Percentiles rank a stretch among this genome's conserved stretches.
Conservation (phyloP, 192 early-diverging fungal genomes). For the Entomortierella beljakovae region DNA sequence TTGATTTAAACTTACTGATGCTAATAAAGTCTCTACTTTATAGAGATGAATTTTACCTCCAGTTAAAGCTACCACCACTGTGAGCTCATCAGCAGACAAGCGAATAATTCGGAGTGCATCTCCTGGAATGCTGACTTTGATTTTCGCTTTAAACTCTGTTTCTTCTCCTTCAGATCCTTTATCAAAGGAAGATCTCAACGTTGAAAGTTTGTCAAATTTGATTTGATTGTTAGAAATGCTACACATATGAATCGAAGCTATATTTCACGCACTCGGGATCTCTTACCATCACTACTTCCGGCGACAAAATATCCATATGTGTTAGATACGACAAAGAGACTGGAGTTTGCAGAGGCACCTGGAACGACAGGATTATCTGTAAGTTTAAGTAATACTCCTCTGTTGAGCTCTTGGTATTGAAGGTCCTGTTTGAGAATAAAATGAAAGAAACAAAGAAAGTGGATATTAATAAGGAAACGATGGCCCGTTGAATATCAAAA, state of each 20-base stretch:
- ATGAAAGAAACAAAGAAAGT: background rate
- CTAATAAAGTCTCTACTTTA: constrained; percentile 45
- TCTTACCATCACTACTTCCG: constrained; percentile 66
- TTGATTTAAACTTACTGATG: constrained; percentile 50
- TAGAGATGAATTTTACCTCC: constrained; percentile 53
- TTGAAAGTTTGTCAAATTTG: constrained; percentile 38
- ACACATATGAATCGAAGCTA: constrained; percentile 1
- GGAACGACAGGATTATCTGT: constrained; percentile 18
- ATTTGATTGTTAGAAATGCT: too few species aligned
- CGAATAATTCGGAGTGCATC: constrained; percentile 53
- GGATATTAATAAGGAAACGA: background rate
- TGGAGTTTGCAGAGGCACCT: constrained; percentile 59
- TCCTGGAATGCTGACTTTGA: constrained; percentile 30
- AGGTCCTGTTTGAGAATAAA: constrained; percentile 16
- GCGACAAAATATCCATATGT: constrained; percentile 77
- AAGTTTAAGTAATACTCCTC: constrained; percentile 14
- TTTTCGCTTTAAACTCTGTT: constrained; percentile 29
- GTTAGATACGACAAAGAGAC: constrained; percentile 70
- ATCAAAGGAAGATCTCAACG: constrained; percentile 54
- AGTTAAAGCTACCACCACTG: constrained; percentile 48
- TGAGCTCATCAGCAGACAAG: constrained; percentile 59
- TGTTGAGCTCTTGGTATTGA: constrained; percentile 24
- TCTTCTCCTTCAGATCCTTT: constrained; percentile 27
- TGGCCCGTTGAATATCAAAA: too few species aligned
- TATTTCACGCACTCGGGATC: too few species aligned